Evolutionary conservation across 345 rosid genomes (phyloP).

Genomic region (Conringia planisiliqua): DNA sequence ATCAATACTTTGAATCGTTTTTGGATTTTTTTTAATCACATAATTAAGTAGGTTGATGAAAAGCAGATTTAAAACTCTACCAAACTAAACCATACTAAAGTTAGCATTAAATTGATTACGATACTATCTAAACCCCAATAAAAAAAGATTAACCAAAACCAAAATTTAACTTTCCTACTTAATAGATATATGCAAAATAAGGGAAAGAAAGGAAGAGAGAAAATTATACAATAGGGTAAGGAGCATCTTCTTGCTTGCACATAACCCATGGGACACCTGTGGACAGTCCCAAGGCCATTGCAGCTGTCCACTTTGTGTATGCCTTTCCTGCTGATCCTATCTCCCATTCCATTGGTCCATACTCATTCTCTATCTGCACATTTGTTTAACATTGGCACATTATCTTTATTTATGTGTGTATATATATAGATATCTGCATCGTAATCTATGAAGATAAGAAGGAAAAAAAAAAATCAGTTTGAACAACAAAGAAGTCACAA

Average conservation of each 20-base stretch:
- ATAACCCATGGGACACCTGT: constrained; percentile 52
- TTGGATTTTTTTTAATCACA: not conserved
- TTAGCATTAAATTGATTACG: constrained; percentile 8
- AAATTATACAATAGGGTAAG: constrained; percentile 53
- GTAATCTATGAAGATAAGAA: not conserved
- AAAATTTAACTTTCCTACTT: not conserved
- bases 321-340: constrained; percentile 49
- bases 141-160: not conserved
- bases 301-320: constrained; percentile 58
- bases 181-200: not conserved
- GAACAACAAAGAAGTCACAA: not conserved
- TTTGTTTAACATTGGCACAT: not conserved
- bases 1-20: not conserved
- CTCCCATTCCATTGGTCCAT: constrained; percentile 49
- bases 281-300: constrained; percentile 57
- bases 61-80: constrained; percentile 10
- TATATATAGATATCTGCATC: not conserved
- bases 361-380: constrained; percentile 66
- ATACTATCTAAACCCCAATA: not conserved
- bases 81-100: constrained; percentile 2
- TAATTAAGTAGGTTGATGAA: not conserved
- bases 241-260: constrained; percentile 72
- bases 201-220: not conserved
- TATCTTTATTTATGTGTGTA: not conserved
- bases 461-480: not conserved